These are phyloP conservation scores for Phyllosticta citriasiana DNA, from an alignment of 2,329 filamentous ascomycete genomes.

Conservation along the genomic window DNA sequence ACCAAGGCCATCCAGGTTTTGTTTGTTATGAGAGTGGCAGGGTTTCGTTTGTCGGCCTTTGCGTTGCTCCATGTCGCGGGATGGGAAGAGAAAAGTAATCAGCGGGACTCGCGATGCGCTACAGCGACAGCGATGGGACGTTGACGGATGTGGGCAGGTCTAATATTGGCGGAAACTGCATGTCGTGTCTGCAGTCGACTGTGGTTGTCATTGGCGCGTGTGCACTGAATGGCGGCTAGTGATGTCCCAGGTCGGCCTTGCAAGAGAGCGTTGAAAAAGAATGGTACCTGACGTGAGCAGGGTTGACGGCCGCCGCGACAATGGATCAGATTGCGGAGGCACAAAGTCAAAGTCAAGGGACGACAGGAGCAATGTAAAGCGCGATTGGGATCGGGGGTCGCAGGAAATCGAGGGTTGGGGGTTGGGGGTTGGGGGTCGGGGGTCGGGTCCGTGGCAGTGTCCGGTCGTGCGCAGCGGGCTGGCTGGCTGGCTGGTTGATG, in stretches of 20 bases:
- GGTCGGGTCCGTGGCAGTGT: too few species aligned
- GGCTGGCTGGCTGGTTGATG: too few species aligned
- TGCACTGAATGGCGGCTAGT: too few species aligned
- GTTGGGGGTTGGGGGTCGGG: too few species aligned
- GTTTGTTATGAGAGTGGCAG: not conserved
- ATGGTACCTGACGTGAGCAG: not conserved
- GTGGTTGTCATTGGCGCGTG: not conserved
- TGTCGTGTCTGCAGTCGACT: not conserved
- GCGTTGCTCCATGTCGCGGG: not conserved
- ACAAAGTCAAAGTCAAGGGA: not conserved
- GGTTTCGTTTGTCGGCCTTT: not conserved
- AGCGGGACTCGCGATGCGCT: not conserved
- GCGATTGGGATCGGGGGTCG: not conserved
- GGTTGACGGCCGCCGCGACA: not conserved
- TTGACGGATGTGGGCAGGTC: not conserved
- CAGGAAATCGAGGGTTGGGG: not conserved
- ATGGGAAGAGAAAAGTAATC: not conserved
- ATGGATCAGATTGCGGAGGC: not conserved
- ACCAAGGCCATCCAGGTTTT: not conserved
- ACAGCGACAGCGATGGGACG: not conserved
- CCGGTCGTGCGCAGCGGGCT: not conserved
- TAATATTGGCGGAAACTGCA: not conserved
- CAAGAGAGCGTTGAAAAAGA: not conserved
- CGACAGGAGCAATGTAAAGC: not conserved
- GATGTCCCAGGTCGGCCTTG: too few species aligned